These are phyloP conservation scores for Fusarium secorum DNA, from an alignment of 2,329 filamentous ascomycete genomes.

Conservation along the genomic window DNA sequence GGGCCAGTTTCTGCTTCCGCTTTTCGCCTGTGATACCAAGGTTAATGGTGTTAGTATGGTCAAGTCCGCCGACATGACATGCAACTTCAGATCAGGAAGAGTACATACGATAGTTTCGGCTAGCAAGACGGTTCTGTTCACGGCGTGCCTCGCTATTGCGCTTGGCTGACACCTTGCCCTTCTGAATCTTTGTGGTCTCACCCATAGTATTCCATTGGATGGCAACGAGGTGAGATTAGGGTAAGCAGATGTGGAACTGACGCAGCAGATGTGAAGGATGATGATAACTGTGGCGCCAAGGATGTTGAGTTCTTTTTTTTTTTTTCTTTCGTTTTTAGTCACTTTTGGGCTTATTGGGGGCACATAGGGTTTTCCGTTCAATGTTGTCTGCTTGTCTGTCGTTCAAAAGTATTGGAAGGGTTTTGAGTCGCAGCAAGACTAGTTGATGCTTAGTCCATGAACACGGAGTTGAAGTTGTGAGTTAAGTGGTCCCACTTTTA, in stretches of 20 bases:
- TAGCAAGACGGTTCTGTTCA: constrained; percentile 41
- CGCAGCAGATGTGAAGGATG: background rate
- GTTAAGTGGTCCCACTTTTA: background rate
- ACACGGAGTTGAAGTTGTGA: background rate
- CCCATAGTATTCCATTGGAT: constrained; percentile 17
- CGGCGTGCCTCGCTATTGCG: constrained; percentile 39
- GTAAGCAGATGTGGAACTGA: background rate
- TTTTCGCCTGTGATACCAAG: constrained; percentile 49
- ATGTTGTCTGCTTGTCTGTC: background rate
- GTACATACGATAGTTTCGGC: constrained; percentile 46
- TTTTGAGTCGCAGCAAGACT: background rate
- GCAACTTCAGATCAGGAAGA: constrained; percentile 11
- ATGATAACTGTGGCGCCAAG: background rate
- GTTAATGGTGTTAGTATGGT: constrained; percentile 23
- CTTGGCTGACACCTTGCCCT: constrained; percentile 28
- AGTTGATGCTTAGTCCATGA: background rate
- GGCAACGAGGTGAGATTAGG: background rate
- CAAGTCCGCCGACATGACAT: background rate
- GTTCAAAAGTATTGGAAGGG: background rate
- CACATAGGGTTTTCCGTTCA: too few species aligned
- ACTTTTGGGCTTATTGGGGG: background rate
- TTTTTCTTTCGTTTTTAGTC: background rate
- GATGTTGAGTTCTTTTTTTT: too few species aligned
- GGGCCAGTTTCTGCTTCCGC: constrained; percentile 53
- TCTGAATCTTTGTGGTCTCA: constrained; percentile 13